Evolutionary conservation across 768 basidiomycete species (phyloP), one percentile per base, ranked within the genome.

Genomic region (Russula emetica): DNA sequence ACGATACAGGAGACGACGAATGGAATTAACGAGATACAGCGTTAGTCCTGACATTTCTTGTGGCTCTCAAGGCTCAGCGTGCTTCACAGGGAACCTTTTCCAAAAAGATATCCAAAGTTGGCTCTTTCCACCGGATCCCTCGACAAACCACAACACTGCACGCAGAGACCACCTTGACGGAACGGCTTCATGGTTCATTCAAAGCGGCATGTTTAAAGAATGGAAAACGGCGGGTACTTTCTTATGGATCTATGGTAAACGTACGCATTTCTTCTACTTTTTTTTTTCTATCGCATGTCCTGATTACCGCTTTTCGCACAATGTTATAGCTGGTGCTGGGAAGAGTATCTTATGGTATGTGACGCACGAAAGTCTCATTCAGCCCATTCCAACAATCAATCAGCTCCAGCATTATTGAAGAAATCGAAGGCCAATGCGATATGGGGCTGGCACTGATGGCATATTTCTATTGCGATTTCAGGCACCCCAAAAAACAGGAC

Each of bases 391-490:
- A 55, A 44, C 20, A 40, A 18, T 18, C 9, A 13, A 44, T 5
- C 20, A 56, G 55, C 42, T 56, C 55, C 8, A 44, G 28, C 26
- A 32, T 56, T 14, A 45, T 56, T 8, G 11, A 44, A 32, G 26
- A 56, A 4, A 22, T 56, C 2, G 28, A 56, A n/a, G 18, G 20
- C 10, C 18, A 14, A 9, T 42, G 42, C 14, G 7, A 30, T 13
- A 30, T 10, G 6, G 55, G 55, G 14, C 14, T 45, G 28, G 55
- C 42, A 8, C 6, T 30, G 18, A 10, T 56, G 42, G 8, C 28
- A 5, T 56, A 30, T 32, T 56, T 56, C 28, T 56, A 56, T 44
- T 56, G 40, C 13, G 55, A 56, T n/a, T 56, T 56, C 6, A 28
- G 28, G 16, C 42, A 45, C 11, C 9, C 26, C 26, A n/a, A 20